Evolutionary conservation across 495 filamentous ascomycete species (phyloP).

Genomic region (Lasiosphaeria miniovina): DNA sequence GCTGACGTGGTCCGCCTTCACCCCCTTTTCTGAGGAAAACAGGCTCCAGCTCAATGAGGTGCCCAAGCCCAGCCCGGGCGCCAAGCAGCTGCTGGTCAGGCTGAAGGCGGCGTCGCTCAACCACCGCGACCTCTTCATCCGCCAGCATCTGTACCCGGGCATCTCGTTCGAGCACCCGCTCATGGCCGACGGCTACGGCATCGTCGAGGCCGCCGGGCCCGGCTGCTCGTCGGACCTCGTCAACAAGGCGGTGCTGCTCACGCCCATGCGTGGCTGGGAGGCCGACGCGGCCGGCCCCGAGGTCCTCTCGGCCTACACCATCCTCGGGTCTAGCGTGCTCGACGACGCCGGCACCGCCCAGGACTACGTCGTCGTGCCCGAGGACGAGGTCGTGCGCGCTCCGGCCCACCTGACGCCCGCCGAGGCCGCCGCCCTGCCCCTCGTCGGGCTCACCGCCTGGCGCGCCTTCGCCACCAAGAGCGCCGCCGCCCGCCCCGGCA

Average conservation of each 20-base stretch:
- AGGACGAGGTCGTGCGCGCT: slow-evolving; percentile 68
- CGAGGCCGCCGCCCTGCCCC: slow-evolving; percentile 77
- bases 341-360: slow-evolving; percentile 75
- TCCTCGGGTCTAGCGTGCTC: slow-evolving; percentile 58
- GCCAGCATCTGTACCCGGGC: slow-evolving; percentile 84
- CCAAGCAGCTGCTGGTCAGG: slow-evolving; percentile 63
- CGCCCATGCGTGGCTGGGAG: slow-evolving; percentile 73
- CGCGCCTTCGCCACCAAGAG: slow-evolving; percentile 73
- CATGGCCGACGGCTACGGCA: slow-evolving; percentile 74
- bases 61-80: slow-evolving; percentile 58
- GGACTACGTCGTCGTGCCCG: slow-evolving; percentile 66
- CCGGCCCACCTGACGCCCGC: slow-evolving; percentile 66
- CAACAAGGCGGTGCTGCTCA: slow-evolving; percentile 67
- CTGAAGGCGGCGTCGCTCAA: slow-evolving; percentile 78
- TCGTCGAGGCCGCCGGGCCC: slow-evolving; percentile 62
- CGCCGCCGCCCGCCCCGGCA: slow-evolving; percentile 51
- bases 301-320: slow-evolving; percentile 23
- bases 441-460: slow-evolving; percentile 86
- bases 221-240: slow-evolving; percentile 39
- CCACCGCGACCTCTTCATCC: slow-evolving; percentile 89
- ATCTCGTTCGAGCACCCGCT: slow-evolving; percentile 73
- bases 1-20: not conserved
- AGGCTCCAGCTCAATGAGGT: slow-evolving; percentile 61
- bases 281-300: slow-evolving; percentile 70
- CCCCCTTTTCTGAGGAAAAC: slow-evolving; percentile 11